A percentile compares a stretch with the other conserved stretches of the same genome.
These are phyloP conservation scores for Neoarthrinium moseri DNA, from an alignment of 2,329 filamentous ascomycete species.

Conservation along the genomic window DNA sequence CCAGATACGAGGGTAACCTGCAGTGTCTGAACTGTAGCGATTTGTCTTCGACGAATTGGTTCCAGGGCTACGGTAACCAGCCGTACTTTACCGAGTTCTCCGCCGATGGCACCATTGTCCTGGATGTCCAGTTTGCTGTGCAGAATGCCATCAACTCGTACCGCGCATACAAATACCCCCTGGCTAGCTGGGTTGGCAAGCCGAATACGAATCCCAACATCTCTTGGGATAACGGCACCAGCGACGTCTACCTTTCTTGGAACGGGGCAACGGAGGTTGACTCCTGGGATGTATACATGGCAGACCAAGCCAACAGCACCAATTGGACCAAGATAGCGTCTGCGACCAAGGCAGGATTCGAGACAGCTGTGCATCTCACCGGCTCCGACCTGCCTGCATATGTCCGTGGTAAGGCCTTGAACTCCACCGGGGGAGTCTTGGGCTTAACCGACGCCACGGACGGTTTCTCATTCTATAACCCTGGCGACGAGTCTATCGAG, in stretches of 20 bases:
- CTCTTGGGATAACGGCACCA: constrained; percentile 4
- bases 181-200: constrained; percentile 42
- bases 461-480: not conserved
- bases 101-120: constrained; percentile 45
- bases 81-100: constrained; percentile 46
- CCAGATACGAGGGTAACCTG: constrained; percentile 44
- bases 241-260: constrained; percentile 38
- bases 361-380: not conserved
- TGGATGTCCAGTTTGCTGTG: constrained; percentile 39
- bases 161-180: constrained; percentile 45
- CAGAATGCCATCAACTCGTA: constrained; percentile 44
- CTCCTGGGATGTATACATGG: constrained; percentile 3
- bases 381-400: constrained; percentile 1
- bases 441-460: constrained; percentile 3
- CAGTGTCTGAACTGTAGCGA: constrained; percentile 36
- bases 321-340: constrained; percentile 6
- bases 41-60: constrained; percentile 49
- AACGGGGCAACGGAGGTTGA: constrained; percentile 43
- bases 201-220: constrained; percentile 17
- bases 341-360: not conserved
- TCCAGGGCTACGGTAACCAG: constrained; percentile 56
- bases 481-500: not conserved
- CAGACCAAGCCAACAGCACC: constrained; percentile 2
- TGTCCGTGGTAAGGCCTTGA: constrained; percentile 4
- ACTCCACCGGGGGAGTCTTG: not conserved